Conservation (phyloP, 2,329 filamentous ascomycete species). For the Scolecobasidium constrictum region DNA sequence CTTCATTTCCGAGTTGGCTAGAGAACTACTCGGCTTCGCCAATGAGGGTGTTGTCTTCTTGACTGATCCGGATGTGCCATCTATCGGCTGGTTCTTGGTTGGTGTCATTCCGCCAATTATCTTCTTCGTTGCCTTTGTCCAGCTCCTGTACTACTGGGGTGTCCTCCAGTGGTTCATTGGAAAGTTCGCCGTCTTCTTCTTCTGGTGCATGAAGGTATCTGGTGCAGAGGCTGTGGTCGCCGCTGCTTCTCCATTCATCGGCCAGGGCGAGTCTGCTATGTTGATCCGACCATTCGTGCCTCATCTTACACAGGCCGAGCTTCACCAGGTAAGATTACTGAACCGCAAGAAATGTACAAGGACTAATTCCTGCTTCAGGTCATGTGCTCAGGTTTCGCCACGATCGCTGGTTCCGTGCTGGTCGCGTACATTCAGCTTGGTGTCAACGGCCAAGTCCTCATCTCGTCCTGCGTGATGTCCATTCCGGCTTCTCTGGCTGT, state of each 20-base stretch:
- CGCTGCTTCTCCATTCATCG: slow-evolving; percentile 85
- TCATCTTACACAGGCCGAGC: slow-evolving; percentile 74
- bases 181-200: slow-evolving; percentile 85
- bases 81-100: slow-evolving; percentile 58
- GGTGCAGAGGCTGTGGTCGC: slow-evolving; percentile 91
- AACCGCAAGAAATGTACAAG: too few species aligned
- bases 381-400: slow-evolving; percentile 87
- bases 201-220: slow-evolving; percentile 78
- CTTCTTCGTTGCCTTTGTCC: slow-evolving; percentile 90
- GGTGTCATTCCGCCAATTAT: slow-evolving; percentile 82
- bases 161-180: slow-evolving; percentile 80
- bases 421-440: slow-evolving; percentile 79
- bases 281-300: slow-evolving; percentile 78
- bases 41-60: slow-evolving; percentile 64
- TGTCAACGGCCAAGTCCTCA: slow-evolving; percentile 71
- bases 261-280: slow-evolving; percentile 90
- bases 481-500: slow-evolving; percentile 85
- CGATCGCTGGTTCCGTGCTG: slow-evolving; percentile 79
- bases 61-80: slow-evolving; percentile 36
- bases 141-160: slow-evolving; percentile 71
- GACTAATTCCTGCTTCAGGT: too few species aligned
- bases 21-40: slow-evolving; percentile 65
- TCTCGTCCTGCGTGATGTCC: slow-evolving; percentile 91
- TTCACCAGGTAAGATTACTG: slow-evolving; percentile 64
- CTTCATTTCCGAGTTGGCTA: slow-evolving; percentile 70